Percentiles rank a stretch among this genome's conserved stretches.
Conservation (phyloP, 805 yeast genomes). For the Komagataella ulmi region DNA sequence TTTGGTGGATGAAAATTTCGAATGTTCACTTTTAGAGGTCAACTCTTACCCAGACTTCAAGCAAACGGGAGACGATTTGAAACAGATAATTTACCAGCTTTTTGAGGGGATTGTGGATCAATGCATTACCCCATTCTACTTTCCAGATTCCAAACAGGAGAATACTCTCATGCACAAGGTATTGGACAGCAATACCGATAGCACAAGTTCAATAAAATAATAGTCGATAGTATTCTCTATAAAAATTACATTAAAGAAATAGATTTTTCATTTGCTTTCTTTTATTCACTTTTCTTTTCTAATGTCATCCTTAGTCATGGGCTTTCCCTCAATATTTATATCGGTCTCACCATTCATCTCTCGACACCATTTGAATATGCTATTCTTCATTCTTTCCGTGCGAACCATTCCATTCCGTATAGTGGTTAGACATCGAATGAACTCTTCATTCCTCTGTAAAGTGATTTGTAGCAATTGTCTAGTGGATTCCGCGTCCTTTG, state of each 20-base stretch:
- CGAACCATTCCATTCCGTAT: conserved; percentile 66
- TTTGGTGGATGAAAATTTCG: conserved; percentile 42
- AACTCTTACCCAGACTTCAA: conserved; percentile 95
- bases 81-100: conserved; percentile 48
- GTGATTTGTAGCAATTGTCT: conserved; percentile 68
- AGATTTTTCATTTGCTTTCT: not conserved
- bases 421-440: conserved; percentile 61
- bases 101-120: conserved; percentile 41
- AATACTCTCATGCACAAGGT: not conserved
- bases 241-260: not conserved
- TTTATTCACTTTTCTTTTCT: not conserved
- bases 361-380: conserved; percentile 70
- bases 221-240: too few species aligned
- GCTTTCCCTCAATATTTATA: not conserved
- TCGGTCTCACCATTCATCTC: conserved; percentile 55
- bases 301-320: not conserved
- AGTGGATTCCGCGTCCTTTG: conserved; percentile 52
- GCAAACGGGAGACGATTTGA: conserved; percentile 79
- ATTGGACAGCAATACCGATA: not conserved
- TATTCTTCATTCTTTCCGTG: conserved; percentile 62
- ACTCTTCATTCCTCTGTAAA: conserved; percentile 77
- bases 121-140: conserved; percentile 33
- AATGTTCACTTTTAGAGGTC: conserved; percentile 64
- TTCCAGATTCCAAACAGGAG: not conserved
- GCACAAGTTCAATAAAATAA: not conserved